phyloP scores from a whole-genome alignment of 2,329 filamentous ascomycete genomes.

The Scleromitrula shiraiana region DNA sequence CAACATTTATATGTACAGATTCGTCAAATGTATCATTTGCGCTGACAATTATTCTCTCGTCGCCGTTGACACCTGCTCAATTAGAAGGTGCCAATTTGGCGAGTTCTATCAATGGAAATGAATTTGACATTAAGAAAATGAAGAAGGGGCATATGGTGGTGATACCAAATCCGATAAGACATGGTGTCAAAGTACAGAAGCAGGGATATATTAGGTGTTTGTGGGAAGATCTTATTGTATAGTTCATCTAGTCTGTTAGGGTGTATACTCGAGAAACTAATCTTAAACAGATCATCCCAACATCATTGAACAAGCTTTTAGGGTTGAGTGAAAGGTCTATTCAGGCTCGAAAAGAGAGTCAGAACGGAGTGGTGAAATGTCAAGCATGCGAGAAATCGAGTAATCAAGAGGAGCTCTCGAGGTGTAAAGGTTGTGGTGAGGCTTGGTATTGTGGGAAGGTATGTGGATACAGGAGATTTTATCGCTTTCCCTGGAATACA shows the following conservation, averaged over 20 bases:
- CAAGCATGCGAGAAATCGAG: constrained; percentile 18
- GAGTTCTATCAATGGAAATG: not conserved
- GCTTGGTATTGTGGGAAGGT: constrained; percentile 29
- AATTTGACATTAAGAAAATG: constrained; percentile 18
- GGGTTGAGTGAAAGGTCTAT: constrained; percentile 12
- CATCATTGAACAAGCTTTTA: constrained; percentile 16
- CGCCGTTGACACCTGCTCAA: constrained; percentile 9
- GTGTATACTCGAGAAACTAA: not conserved
- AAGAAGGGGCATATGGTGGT: constrained; percentile 21
- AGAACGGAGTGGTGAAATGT: constrained; percentile 11
- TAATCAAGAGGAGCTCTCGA: constrained; percentile 13
- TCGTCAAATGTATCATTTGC: constrained; percentile 16
- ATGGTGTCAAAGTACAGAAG: constrained; percentile 21
- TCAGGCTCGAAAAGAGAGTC: not conserved
- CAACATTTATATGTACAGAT: constrained; percentile 26
- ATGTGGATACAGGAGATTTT: too few relatives aligned
- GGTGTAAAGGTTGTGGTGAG: constrained; percentile 23
- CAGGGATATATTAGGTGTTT: constrained; percentile 20
- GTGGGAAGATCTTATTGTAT: constrained; percentile 14
- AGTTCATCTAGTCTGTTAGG: not conserved
- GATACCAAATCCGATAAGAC: constrained; percentile 14
- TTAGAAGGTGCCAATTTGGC: constrained; percentile 8
- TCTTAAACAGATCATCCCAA: constrained; percentile 20
- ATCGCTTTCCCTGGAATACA: too few relatives aligned
- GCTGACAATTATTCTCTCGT: constrained; percentile 15